phyloP scores from a whole-genome alignment of 352 stramenopile genomes.

The Labyrinthula sp. region DNA sequence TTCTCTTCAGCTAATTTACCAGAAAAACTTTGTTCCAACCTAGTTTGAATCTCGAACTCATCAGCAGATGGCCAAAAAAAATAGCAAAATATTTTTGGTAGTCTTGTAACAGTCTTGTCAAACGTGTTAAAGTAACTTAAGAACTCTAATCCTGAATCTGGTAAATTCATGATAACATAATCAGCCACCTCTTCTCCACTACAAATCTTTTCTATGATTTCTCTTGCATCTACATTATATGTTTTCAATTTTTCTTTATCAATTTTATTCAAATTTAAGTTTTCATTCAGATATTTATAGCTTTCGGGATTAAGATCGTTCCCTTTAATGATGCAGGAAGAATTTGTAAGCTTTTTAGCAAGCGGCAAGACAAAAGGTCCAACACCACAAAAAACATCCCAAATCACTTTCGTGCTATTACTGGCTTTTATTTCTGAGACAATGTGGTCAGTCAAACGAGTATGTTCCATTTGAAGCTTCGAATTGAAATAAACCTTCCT shows the following conservation, averaged over 20 bases:
- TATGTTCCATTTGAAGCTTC: constrained; percentile 57
- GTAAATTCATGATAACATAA: constrained; percentile 89
- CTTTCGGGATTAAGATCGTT: constrained; percentile 66
- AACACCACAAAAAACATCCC: constrained; percentile 67
- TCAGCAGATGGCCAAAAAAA: no score
- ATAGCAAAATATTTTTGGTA: no score
- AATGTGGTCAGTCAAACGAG: constrained; percentile 15
- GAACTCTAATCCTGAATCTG: constrained; percentile 72
- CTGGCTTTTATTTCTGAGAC: no score
- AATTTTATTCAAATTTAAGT: constrained; percentile 70
- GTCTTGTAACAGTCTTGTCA: no score
- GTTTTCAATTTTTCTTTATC: constrained; percentile 44
- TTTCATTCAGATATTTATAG: constrained; percentile 64
- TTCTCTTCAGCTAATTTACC: no score
- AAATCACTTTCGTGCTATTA: constrained; percentile 39
- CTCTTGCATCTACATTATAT: constrained; percentile 75
- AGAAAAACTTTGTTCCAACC: no score
- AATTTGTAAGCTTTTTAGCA: constrained; percentile 46
- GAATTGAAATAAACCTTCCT: constrained; percentile 67
- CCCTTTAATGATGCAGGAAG: constrained; percentile 48
- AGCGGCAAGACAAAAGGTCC: constrained; percentile 61
- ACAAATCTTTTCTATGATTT: constrained; percentile 51
- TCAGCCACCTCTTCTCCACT: constrained; percentile 46
- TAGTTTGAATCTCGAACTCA: no score
- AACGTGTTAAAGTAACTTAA: constrained; percentile 65